A percentile compares a stretch with the other conserved stretches of the same genome.
phyloP scores from a whole-genome alignment of 371 early-diverging fungal species.

The Mucor sp. region DNA sequence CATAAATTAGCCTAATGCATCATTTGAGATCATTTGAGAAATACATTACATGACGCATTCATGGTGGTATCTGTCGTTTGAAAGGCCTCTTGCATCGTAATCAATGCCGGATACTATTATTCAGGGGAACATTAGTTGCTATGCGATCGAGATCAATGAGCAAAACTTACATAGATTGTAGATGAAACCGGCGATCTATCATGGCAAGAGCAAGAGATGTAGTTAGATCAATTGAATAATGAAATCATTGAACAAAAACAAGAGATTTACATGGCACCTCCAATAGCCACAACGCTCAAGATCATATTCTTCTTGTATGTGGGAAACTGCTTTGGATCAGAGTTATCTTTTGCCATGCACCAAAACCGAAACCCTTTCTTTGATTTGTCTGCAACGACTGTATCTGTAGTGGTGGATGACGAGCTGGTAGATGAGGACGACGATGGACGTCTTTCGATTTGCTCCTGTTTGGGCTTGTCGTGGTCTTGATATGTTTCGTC shows the following conservation, averaged over 20 bases:
- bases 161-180: conserved; percentile 36
- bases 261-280: conserved; percentile 27
- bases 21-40: background rate
- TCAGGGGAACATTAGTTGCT: background rate
- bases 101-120: conserved; percentile 36
- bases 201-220: background rate
- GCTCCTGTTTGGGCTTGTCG: background rate
- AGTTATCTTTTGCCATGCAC: background rate
- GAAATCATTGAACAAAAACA: background rate
- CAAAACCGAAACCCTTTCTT: background rate
- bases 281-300: conserved; percentile 28
- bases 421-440: background rate
- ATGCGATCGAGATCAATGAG: background rate
- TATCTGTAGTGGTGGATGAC: background rate
- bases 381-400: background rate
- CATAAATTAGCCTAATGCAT: background rate
- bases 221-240: background rate
- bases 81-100: conserved; percentile 36
- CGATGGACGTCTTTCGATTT: background rate
- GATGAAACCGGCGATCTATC: conserved; percentile 27
- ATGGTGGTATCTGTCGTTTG: conserved; percentile 40
- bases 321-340: conserved; percentile 18
- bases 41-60: conserved; percentile 41
- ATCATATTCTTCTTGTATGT: conserved; percentile 28
- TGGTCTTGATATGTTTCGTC: background rate